Percentiles rank a stretch among this genome's conserved stretches.
Evolutionary conservation across 116 monocot species (phyloP).

Genomic region (Trichopus zeylanicus): DNA sequence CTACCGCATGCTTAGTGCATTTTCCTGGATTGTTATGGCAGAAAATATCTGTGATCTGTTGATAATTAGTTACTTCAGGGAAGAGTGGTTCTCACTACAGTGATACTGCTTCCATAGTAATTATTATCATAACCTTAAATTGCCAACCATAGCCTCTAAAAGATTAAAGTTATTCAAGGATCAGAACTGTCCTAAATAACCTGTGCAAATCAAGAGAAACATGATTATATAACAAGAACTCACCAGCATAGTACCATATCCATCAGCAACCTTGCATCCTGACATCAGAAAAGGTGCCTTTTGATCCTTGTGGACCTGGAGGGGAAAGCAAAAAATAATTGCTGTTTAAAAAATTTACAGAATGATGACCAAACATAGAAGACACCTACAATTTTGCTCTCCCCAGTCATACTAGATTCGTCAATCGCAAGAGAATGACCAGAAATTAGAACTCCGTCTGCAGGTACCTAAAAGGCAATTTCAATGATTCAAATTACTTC

Average conservation of each 20-base stretch:
- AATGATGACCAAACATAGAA: background rate
- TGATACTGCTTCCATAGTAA: too few species aligned
- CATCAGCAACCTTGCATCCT: constrained; percentile 99
- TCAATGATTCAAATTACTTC: background rate
- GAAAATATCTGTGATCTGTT: too few species aligned
- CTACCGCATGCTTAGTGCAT: too few species aligned
- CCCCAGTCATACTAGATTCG: constrained; percentile 85
- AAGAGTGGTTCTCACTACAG: too few species aligned
- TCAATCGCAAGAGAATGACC: constrained; percentile 65
- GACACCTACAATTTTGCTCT: constrained; percentile 58
- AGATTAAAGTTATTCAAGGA: too few species aligned
- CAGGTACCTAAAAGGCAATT: constrained; percentile 43
- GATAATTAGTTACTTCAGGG: too few species aligned
- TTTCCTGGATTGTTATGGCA: too few species aligned
- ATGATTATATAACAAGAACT: background rate
- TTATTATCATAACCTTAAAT: too few species aligned
- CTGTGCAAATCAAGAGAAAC: background rate
- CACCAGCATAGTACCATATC: constrained; percentile 96
- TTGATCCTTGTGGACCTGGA: constrained; percentile 74
- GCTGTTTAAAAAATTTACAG: too few species aligned
- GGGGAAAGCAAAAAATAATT: background rate
- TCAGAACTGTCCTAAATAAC: background rate
- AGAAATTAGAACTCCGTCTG: constrained; percentile 59
- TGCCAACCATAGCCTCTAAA: too few species aligned
- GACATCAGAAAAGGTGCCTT: constrained; percentile 93